Conservation (phyloP, 257 asterid species). For the Lycium ferocissimum region DNA sequence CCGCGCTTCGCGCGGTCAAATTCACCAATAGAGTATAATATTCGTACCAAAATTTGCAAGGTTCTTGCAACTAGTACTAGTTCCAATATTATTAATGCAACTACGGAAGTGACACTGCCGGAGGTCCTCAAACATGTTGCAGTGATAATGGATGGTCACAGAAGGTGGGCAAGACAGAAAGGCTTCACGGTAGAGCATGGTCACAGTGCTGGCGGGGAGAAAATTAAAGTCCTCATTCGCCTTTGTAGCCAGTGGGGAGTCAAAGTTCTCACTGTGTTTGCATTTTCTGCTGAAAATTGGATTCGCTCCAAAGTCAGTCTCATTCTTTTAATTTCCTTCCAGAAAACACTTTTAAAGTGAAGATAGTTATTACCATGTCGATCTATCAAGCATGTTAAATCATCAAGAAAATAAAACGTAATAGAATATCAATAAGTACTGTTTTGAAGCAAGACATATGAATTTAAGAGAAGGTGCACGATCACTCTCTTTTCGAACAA, state of each 20-base stretch:
- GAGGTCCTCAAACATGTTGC: constrained; percentile 33
- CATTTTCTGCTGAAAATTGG: constrained; percentile 42
- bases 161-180: constrained; percentile 39
- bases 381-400: too few relatives aligned
- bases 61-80: neutral
- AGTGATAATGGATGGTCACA: constrained; percentile 41
- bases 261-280: constrained; percentile 33
- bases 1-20: too few relatives aligned
- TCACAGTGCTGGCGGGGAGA: constrained; percentile 23
- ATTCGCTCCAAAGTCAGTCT: constrained; percentile 31
- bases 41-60: neutral
- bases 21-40: neutral
- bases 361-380: too few relatives aligned
- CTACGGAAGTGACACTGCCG: neutral
- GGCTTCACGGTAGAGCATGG: neutral
- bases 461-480: too few relatives aligned
- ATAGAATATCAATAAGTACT: too few relatives aligned
- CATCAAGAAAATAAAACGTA: too few relatives aligned
- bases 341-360: too few relatives aligned
- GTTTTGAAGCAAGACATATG: too few relatives aligned
- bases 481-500: too few relatives aligned
- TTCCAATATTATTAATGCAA: neutral
- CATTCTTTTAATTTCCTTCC: neutral
- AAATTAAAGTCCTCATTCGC: neutral
- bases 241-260: constrained; percentile 36